phyloP scores from a whole-genome alignment of 2,329 filamentous ascomycete genomes.

The Aspergillus calidoustus region DNA sequence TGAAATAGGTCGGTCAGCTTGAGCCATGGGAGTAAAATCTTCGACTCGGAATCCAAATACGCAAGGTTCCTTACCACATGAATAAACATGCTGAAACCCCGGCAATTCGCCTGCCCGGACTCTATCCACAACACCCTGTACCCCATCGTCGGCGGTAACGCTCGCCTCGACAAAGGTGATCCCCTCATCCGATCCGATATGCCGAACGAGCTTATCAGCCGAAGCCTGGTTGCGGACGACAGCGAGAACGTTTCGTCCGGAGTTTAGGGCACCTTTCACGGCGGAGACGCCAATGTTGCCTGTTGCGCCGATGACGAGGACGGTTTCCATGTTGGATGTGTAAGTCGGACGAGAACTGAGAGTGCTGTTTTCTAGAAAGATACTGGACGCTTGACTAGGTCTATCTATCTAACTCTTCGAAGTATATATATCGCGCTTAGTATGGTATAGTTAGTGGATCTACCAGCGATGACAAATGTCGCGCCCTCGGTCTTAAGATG shows the following conservation, averaged over 20 bases:
- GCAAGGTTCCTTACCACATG: background rate
- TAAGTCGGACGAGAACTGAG: background rate
- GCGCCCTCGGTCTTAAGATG: too few species aligned
- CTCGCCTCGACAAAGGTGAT: background rate
- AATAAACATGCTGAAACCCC: background rate
- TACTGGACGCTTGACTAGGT: too few species aligned
- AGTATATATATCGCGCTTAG: too few species aligned
- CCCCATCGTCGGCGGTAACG: background rate
- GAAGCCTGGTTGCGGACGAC: background rate
- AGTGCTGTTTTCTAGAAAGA: too few species aligned
- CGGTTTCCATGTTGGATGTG: background rate
- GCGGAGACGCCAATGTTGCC: background rate
- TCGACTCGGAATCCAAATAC: too few species aligned
- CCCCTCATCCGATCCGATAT: background rate
- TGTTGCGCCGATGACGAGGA: background rate
- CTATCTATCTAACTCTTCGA: too few species aligned
- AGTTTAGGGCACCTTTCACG: background rate
- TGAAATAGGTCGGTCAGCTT: too few species aligned
- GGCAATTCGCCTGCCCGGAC: background rate
- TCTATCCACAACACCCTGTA: background rate
- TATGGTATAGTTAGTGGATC: too few species aligned
- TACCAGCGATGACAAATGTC: too few species aligned
- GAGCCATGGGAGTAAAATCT: too few species aligned
- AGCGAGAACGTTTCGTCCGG: background rate
- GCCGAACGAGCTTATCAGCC: background rate